Evolutionary conservation across 2,329 filamentous ascomycete species (phyloP).

Genomic region (Cercospora janseana): DNA sequence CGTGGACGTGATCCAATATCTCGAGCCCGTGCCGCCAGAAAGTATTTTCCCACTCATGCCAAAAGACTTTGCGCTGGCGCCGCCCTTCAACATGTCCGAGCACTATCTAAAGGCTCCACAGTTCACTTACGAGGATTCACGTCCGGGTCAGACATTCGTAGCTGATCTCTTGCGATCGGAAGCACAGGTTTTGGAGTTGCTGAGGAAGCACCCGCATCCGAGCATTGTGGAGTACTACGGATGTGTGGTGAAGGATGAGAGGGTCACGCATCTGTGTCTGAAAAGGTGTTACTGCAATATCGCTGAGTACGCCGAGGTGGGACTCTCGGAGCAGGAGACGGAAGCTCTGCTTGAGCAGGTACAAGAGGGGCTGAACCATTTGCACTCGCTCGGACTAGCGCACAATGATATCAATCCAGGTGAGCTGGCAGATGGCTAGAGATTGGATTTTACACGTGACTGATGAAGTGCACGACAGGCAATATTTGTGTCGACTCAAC

Average conservation of each 20-base stretch:
- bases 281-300: constrained; percentile 32
- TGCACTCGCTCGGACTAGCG: constrained; percentile 38
- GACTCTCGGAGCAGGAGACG: constrained; percentile 24
- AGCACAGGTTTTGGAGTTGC: constrained; percentile 29
- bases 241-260: constrained; percentile 30
- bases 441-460: too few relatives aligned
- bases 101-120: constrained; percentile 38
- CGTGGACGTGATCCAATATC: constrained; percentile 26
- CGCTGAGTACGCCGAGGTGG: constrained; percentile 23
- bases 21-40: constrained; percentile 29
- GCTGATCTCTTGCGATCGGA: constrained; percentile 34
- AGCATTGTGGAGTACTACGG: constrained; percentile 35
- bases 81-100: constrained; percentile 20
- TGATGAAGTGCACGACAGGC: constrained; percentile 10
- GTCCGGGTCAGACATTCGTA: constrained; percentile 33
- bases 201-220: constrained; percentile 33
- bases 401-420: constrained; percentile 28
- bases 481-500: constrained; percentile 39
- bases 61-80: constrained; percentile 22
- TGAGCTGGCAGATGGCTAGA: too few relatives aligned
- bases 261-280: constrained; percentile 35
- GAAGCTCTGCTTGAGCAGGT: constrained; percentile 29
- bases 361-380: constrained; percentile 35
- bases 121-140: constrained; percentile 32
- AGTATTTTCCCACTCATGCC: constrained; percentile 32